These are phyloP conservation scores for Fusarium metavorans DNA, from an alignment of 2,329 filamentous ascomycete species.

Conservation along the genomic window DNA sequence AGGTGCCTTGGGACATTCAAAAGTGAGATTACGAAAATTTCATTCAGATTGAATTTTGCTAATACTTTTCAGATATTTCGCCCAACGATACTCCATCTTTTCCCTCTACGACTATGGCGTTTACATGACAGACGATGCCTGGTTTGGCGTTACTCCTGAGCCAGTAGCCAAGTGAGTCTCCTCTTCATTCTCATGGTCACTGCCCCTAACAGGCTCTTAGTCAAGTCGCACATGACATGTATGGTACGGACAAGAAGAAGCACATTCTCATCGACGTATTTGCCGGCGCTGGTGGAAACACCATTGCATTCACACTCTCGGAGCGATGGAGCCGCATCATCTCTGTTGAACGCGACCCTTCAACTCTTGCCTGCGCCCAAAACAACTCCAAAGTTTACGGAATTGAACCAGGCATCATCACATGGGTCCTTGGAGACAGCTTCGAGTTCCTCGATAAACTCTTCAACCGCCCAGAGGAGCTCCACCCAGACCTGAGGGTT, in stretches of 20 bases:
- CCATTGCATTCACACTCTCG: slow-evolving; percentile 91
- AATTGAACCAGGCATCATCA: slow-evolving; percentile 77
- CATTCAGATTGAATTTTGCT: neutral
- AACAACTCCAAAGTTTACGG: slow-evolving; percentile 91
- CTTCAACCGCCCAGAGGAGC: slow-evolving; percentile 49
- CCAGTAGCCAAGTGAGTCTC: slow-evolving; percentile 80
- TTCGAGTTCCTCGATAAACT: slow-evolving; percentile 76
- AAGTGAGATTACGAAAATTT: slow-evolving; percentile 70
- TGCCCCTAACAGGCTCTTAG: slow-evolving; percentile 53
- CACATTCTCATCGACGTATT: slow-evolving; percentile 87
- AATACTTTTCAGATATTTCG: slow-evolving; percentile 77
- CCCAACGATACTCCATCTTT: slow-evolving; percentile 89
- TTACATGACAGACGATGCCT: slow-evolving; percentile 91
- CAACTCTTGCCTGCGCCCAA: slow-evolving; percentile 88
- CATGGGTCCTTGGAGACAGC: slow-evolving; percentile 88
- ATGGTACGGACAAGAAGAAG: slow-evolving; percentile 65
- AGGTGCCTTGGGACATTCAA: slow-evolving; percentile 86
- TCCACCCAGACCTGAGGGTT: slow-evolving; percentile 56
- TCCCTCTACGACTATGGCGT: slow-evolving; percentile 88
- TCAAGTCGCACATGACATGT: slow-evolving; percentile 81
- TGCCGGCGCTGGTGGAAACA: slow-evolving; percentile 91
- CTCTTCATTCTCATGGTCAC: neutral
- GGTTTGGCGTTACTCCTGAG: slow-evolving; percentile 97
- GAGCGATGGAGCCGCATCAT: slow-evolving; percentile 86
- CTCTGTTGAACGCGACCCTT: slow-evolving; percentile 85